phyloP scores from a whole-genome alignment of 345 rosid species.

The Excoecaria cochinchinensis region DNA sequence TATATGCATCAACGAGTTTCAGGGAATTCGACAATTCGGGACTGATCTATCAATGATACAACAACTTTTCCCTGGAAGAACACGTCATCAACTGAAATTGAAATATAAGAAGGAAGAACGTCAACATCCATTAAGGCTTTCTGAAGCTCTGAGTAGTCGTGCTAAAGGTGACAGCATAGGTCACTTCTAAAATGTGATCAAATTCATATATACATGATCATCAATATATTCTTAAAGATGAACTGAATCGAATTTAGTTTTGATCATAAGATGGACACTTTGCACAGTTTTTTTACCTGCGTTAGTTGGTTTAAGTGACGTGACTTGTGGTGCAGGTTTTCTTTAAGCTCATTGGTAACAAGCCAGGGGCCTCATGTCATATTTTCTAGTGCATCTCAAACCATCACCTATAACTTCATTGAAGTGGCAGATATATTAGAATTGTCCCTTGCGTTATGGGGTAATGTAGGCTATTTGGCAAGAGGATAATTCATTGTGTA shows the following conservation, averaged over 20 bases:
- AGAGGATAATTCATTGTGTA: not conserved
- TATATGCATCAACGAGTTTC: conserved; percentile 7
- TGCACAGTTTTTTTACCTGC: not conserved
- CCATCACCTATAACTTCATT: not conserved
- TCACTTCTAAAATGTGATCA: not conserved
- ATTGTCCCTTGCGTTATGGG: not conserved
- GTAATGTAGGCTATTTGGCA: not conserved
- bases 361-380: not conserved
- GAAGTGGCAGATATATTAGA: not conserved
- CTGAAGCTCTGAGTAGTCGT: conserved; percentile 57
- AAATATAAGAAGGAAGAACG: conserved; percentile 84
- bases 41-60: conserved; percentile 71
- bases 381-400: not conserved
- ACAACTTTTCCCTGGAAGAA: conserved; percentile 64
- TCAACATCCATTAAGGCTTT: conserved; percentile 50
- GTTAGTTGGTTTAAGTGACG: not conserved
- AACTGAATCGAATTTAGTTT: not conserved
- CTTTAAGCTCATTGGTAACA: not conserved
- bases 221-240: not conserved
- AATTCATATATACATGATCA: not conserved
- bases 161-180: conserved; percentile 42
- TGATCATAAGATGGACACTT: not conserved
- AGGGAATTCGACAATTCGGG: conserved; percentile 81
- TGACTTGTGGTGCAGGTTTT: not conserved
- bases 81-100: conserved; percentile 69